Conservation (phyloP, 495 filamentous ascomycete species). For the Lentithecium fluviatile region DNA sequence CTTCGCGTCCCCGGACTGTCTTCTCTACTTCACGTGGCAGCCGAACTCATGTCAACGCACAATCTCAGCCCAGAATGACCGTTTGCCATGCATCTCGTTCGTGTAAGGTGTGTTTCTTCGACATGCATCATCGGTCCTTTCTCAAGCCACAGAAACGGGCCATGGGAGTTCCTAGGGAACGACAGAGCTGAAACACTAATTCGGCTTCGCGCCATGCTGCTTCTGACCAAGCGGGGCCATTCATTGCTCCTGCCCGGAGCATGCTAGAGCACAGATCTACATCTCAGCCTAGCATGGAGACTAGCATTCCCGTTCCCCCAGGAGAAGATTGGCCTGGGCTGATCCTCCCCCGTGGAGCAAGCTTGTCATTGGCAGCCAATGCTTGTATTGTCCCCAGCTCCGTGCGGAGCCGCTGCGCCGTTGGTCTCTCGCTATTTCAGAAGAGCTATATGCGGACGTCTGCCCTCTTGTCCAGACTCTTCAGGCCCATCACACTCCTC, state of each 20-base stretch:
- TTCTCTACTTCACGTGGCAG: too few species aligned
- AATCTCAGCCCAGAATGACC: too few species aligned
- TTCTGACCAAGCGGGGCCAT: too few species aligned
- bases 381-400: not conserved
- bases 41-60: too few species aligned
- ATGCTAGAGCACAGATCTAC: not conserved
- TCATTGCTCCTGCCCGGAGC: not conserved
- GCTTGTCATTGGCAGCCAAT: not conserved
- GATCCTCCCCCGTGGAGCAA: constrained; percentile 5
- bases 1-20: not conserved
- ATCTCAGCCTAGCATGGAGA: not conserved
- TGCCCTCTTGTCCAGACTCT: constrained; percentile 6
- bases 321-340: not conserved
- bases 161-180: too few species aligned
- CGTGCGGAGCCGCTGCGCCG: constrained; percentile 27
- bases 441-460: not conserved
- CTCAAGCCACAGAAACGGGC: too few species aligned
- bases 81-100: too few species aligned
- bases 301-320: constrained; percentile 1
- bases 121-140: too few species aligned
- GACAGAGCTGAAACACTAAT: too few species aligned
- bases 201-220: too few species aligned
- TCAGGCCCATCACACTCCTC: too few species aligned
- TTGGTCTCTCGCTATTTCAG: constrained; percentile 18
- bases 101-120: too few species aligned